phyloP scores from a whole-genome alignment of 2,329 filamentous ascomycete genomes.

The Colletotrichum sp. region DNA sequence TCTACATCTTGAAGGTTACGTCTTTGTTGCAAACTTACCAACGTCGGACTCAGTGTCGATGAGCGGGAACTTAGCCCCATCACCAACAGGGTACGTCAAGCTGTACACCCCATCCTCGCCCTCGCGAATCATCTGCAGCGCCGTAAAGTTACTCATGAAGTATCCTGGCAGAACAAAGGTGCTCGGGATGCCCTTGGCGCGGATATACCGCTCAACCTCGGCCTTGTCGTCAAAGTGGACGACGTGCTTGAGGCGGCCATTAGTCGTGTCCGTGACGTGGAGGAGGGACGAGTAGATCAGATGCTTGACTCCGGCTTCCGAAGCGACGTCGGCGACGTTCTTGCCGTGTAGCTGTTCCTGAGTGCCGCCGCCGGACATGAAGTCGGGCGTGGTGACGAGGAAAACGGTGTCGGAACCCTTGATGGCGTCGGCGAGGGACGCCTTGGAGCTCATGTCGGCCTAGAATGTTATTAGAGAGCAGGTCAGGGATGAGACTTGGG shows the following conservation, averaged over 20 bases:
- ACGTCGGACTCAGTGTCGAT: conserved; percentile 36
- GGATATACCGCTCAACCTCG: conserved; percentile 51
- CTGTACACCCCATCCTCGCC: conserved; percentile 31
- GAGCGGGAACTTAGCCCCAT: conserved; percentile 35
- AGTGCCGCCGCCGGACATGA: conserved; percentile 8
- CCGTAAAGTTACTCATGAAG: conserved; percentile 57
- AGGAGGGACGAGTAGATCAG: conserved; percentile 37
- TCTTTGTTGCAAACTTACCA: conserved; percentile 21
- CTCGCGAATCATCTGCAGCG: conserved; percentile 25
- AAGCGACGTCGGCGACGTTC: conserved; percentile 43
- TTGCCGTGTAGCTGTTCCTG: conserved; percentile 38
- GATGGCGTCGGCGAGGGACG: conserved; percentile 41
- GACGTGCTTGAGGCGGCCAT: conserved; percentile 29
- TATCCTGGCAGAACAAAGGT: conserved; percentile 54
- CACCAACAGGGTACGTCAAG: conserved; percentile 25
- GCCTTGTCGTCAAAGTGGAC: conserved; percentile 54
- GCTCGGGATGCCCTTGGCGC: conserved; percentile 44
- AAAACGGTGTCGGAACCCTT: conserved; percentile 48
- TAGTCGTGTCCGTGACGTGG: conserved; percentile 29
- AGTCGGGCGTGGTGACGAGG: conserved; percentile 31
- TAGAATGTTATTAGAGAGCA: conserved; percentile 9
- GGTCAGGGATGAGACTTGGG: too few relatives aligned
- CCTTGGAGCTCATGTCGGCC: conserved; percentile 45
- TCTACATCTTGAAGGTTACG: neutral
- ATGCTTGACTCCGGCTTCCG: conserved; percentile 33